These are phyloP conservation scores for Neurospora cerealis DNA, from an alignment of 495 filamentous ascomycete genomes.

Conservation along the genomic window DNA sequence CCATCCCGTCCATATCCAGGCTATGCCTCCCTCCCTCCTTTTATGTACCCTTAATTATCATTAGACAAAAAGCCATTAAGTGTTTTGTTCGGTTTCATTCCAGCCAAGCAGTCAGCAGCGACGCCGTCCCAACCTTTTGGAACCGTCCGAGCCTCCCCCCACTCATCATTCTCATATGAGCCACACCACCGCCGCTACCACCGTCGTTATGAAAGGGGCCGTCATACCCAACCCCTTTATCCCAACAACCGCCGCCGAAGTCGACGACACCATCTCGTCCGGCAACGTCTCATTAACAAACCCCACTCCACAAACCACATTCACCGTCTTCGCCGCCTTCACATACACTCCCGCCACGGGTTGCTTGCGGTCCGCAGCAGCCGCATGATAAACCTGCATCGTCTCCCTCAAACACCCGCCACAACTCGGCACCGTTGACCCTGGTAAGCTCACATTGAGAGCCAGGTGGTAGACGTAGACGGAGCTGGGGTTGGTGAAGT, in stretches of 20 bases:
- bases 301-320: constrained; percentile 50
- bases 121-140: neutral
- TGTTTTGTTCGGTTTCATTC: neutral
- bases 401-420: constrained; percentile 57
- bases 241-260: neutral
- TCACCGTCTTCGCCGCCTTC: constrained; percentile 52
- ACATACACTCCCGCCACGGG: constrained; percentile 51
- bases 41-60: neutral
- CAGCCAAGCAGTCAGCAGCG: neutral
- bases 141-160: neutral
- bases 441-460: constrained; percentile 59
- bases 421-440: constrained; percentile 55
- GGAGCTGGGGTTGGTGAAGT: constrained; percentile 53
- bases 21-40: neutral
- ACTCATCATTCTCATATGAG: neutral
- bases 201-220: neutral
- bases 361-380: constrained; percentile 48
- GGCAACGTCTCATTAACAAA: constrained; percentile 55
- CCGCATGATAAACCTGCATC: constrained; percentile 57
- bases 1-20: neutral
- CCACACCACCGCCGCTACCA: neutral
- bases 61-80: neutral
- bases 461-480: constrained; percentile 78
- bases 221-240: neutral
- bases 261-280: constrained; percentile 15